These are phyloP conservation scores for Fraxinus anomala DNA, from an alignment of 257 asterid species.

Conservation along the genomic window DNA sequence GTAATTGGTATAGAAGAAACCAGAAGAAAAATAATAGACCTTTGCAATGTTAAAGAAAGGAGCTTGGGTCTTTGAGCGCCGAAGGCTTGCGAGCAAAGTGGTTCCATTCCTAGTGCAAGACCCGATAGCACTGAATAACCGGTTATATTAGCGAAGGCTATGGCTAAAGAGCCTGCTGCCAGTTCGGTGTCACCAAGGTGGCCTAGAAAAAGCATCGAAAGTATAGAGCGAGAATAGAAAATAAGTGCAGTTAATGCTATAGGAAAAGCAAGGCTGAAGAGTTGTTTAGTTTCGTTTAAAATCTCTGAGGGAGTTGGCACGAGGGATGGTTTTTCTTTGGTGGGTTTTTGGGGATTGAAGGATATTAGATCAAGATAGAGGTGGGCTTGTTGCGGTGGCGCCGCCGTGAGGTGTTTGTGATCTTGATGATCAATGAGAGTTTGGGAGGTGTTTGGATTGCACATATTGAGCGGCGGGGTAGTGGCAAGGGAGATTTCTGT, in stretches of 20 bases:
- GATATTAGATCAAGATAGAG: conserved; percentile 50
- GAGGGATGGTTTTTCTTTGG: not conserved
- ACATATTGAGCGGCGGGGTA: conserved; percentile 39
- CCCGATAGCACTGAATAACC: conserved; percentile 77
- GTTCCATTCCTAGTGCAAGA: conserved; percentile 79
- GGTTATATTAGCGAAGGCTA: conserved; percentile 74
- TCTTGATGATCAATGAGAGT: conserved; percentile 34
- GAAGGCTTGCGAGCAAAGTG: conserved; percentile 79
- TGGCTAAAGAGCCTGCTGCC: conserved; percentile 78
- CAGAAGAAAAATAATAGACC: conserved; percentile 63
- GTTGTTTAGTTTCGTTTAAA: conserved; percentile 48
- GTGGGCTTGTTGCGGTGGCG: conserved; percentile 39
- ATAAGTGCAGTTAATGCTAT: conserved; percentile 74
- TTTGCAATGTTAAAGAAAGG: conserved; percentile 63
- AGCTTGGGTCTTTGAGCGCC: conserved; percentile 69
- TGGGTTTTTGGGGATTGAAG: conserved; percentile 33
- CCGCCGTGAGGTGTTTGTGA: conserved; percentile 20
- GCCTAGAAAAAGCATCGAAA: conserved; percentile 77
- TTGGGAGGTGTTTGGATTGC: conserved; percentile 48
- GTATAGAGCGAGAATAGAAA: conserved; percentile 61
- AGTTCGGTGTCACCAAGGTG: conserved; percentile 64
- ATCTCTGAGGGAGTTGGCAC: conserved; percentile 35
- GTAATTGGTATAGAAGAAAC: conserved; percentile 59
- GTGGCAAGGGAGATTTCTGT: not conserved
- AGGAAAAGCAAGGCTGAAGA: conserved; percentile 58